Base-by-base conservation (phyloP, 139 green algal species). In the Edaphochlamys debaryana region DNA sequence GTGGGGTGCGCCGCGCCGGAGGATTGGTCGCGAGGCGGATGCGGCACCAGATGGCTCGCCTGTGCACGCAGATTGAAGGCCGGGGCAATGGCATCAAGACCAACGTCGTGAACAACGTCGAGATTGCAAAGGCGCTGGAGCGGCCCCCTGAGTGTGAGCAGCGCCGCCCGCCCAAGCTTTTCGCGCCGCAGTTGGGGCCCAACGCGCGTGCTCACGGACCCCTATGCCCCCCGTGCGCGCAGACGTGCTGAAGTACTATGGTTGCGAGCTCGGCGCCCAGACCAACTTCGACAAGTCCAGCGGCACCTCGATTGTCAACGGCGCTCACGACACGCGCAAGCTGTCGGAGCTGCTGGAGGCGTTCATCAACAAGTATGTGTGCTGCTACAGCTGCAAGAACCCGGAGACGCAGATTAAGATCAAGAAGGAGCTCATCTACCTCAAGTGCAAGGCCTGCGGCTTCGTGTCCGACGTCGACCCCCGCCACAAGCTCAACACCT, bases 321-420 rank as follows among this genome's bases (percentile, higher is more conserved):
- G 97, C 11, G 88, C 91, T 0, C 91, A 94, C 54, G 92, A 95
- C 70, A 70, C 85, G 23, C 52, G 73, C 30, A 95, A 94, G 87
- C 94, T 99, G 36, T 84, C 84, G 0, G 93, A 98, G 86, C 87
- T 98, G 37, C 88, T 99, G 29, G 97, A 99, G 91, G 89, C 84
- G 5, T 99, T 99, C 87, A 99, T 99, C 91, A 99, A 99, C 88
- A 96, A 96, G 85, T 99, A 98, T 77, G 97, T 99, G 58, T 96
- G 99, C 90, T 99, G 97, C 93, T 98, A 98, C 85, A 92, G 87
- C 66, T 99, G 97, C 85, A 95, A 96, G 83, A 99, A 99, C 82
- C 97, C 97, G 15, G 97, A 99, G 90, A 99, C 97, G 0, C 89
- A 93, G 34, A 93, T 99, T 30, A 97, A 98, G 76, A 94, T 99